Evolutionary conservation across 768 basidiomycete genomes (phyloP), one percentile per base, ranked within the genome.

Genomic region (Boletus eberwhitei): DNA sequence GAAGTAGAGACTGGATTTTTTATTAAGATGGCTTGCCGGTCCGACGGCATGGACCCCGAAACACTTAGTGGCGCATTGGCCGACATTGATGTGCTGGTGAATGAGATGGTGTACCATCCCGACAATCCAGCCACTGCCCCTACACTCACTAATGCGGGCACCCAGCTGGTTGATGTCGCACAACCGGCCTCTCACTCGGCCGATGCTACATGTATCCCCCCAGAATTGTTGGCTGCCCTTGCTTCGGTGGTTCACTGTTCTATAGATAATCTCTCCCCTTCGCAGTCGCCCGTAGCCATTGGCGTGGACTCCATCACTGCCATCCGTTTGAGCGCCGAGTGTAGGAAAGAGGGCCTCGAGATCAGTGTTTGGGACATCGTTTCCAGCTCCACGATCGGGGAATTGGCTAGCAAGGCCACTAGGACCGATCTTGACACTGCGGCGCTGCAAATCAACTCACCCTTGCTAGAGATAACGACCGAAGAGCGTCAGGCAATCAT

Each of bases 231-330:
- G 29, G 41, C 17, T 8, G n/a, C 45, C 17, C 41, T 66, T 19
- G 51, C 50, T 26, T 62, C 59, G 29, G 52, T 63, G 37, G n/a
- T 69, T 5, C 68, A 68, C 36, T 61, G 69, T 13, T 64, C 75
- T 2, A 31, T 51, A 8, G 64, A 71, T 5, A 57, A 64, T 19
- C 64, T 80, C 6, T 59, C 63, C 19, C 54, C 67, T 17, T 58
- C 63, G 5, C 78, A 75, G 7, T 71, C 71, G 5, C 69, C 79
- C 17, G 66, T 68, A 13, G 67, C 74, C 7, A 59, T 80, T 12
- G 79, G 79, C 19, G 66, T 80, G 12, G 79, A 80, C 59, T 81
- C 79, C 2, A 80, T 81, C 53, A 76, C 75, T 19, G 77, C 79
- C 21, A 76, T 81, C 35, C 74, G 75, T 48, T 65, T 81, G 13